Percentiles rank a stretch among this genome's conserved stretches.
Evolutionary conservation across 148 eudicot species (phyloP).

Genomic region (Silene uniflora): DNA sequence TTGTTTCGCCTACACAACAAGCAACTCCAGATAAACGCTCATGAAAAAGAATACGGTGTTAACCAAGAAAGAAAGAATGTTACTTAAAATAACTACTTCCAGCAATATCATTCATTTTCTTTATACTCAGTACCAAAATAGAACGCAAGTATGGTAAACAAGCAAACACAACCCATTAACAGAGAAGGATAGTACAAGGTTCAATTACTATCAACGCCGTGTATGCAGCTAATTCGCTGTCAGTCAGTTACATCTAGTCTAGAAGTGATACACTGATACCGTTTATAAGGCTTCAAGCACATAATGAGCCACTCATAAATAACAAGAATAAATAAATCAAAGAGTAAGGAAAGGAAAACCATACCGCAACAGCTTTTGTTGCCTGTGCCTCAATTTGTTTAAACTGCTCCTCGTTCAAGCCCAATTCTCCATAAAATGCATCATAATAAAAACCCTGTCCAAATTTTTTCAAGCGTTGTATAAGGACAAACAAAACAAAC

Average conservation of each 20-base stretch:
- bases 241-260: neutral
- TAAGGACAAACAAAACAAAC: neutral
- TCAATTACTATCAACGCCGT: neutral
- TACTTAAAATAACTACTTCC: neutral
- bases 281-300: neutral
- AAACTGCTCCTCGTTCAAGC: constrained; percentile 91
- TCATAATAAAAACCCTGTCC: constrained; percentile 92
- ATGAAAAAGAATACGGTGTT: neutral
- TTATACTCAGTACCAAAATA: neutral
- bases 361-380: constrained; percentile 75
- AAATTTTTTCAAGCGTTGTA: neutral
- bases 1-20: constrained; percentile 67
- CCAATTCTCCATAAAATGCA: constrained; percentile 86
- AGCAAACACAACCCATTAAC: neutral
- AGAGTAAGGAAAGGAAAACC: neutral
- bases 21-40: neutral
- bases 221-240: neutral
- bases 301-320: neutral
- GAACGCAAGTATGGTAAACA: neutral
- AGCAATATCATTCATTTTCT: neutral
- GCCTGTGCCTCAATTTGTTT: constrained; percentile 68
- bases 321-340: constrained; percentile 11
- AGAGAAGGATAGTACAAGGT: neutral
- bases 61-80: neutral
- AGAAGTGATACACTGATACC: neutral